Conservation (phyloP, 2,329 filamentous ascomycete species). For the Aureobasidium sp. region DNA sequence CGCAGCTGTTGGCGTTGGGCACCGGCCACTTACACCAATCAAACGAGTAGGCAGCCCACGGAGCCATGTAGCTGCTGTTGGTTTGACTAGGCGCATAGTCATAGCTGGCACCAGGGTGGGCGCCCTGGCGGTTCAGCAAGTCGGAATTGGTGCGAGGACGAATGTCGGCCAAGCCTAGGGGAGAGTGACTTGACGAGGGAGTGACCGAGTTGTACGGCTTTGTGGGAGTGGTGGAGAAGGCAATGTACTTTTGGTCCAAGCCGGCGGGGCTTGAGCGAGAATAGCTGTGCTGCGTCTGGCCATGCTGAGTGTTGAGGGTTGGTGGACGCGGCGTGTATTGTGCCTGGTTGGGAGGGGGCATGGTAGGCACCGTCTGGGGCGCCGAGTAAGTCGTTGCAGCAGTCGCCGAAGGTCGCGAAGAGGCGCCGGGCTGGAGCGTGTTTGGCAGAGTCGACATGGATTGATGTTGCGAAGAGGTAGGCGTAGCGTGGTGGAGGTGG, state of each 20-base stretch:
- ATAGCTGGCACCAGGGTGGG: slow-evolving; percentile 51
- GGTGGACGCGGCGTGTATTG: slow-evolving; percentile 58
- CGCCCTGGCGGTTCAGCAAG: slow-evolving; percentile 57
- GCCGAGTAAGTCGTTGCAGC: slow-evolving; percentile 47
- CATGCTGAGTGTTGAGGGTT: slow-evolving; percentile 59
- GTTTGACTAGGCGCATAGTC: slow-evolving; percentile 60
- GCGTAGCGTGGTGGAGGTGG: slow-evolving; percentile 49
- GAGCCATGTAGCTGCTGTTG: slow-evolving; percentile 88
- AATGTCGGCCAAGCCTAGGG: slow-evolving; percentile 86
- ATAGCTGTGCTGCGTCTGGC: slow-evolving; percentile 75
- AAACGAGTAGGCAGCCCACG: slow-evolving; percentile 92
- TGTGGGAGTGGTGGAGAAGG: slow-evolving; percentile 50
- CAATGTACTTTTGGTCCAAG: slow-evolving; percentile 55
- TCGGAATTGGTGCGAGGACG: slow-evolving; percentile 76
- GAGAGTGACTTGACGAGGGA: slow-evolving; percentile 70
- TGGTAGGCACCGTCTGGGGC: slow-evolving; percentile 50
- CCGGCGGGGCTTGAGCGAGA: slow-evolving; percentile 76
- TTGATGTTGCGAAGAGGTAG: slow-evolving; percentile 18
- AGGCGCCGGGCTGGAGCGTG: slow-evolving; percentile 50
- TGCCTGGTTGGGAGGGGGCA: slow-evolving; percentile 49
- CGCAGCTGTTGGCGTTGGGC: slow-evolving; percentile 61
- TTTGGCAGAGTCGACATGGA: slow-evolving; percentile 45
- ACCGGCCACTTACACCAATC: slow-evolving; percentile 99
- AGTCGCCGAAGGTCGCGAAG: slow-evolving; percentile 16
- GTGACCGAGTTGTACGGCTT: slow-evolving; percentile 40